Conservation (phyloP, 495 filamentous ascomycete species). For the Durotheca rogersii region DNA sequence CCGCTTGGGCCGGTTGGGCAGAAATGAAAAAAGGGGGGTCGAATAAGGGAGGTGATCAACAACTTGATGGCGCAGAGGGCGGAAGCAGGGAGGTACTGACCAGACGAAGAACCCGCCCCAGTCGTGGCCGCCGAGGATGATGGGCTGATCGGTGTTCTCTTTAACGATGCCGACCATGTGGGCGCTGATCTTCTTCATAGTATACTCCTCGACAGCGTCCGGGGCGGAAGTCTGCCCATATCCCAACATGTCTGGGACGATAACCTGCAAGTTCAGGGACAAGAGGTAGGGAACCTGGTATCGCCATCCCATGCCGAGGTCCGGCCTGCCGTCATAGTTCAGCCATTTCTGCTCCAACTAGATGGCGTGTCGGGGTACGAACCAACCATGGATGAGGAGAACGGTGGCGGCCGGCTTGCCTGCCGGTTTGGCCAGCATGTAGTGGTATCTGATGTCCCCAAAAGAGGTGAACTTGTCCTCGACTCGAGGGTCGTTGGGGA, state of each 20-base stretch:
- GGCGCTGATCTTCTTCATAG: conserved; percentile 65
- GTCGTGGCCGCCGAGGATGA: conserved; percentile 78
- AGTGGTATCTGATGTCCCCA: conserved; percentile 67
- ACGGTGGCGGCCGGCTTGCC: conserved; percentile 59
- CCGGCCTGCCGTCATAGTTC: conserved; percentile 54
- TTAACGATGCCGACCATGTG: conserved; percentile 67
- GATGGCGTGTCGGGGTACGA: conserved; percentile 8
- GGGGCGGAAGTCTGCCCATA: conserved; percentile 73
- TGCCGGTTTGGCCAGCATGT: conserved; percentile 63
- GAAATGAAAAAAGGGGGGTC: too few relatives aligned
- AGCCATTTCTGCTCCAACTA: conserved; percentile 21
- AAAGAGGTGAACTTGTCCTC: conserved; percentile 59
- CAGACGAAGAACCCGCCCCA: conserved; percentile 66
- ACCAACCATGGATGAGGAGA: conserved; percentile 63
- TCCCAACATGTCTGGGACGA: conserved; percentile 79
- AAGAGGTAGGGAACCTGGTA: conserved; percentile 79
- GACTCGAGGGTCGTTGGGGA: conserved; percentile 63
- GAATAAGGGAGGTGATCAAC: too few relatives aligned
- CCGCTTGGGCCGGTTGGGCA: too few relatives aligned
- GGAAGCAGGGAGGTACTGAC: conserved; percentile 20
- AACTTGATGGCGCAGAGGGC: too few relatives aligned
- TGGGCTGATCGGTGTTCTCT: conserved; percentile 30
- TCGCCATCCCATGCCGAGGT: conserved; percentile 73
- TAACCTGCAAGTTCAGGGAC: conserved; percentile 65
- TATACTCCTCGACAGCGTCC: conserved; percentile 56